These are phyloP conservation scores for Russula foetens DNA, from an alignment of 768 basidiomycete species.

Conservation along the genomic window DNA sequence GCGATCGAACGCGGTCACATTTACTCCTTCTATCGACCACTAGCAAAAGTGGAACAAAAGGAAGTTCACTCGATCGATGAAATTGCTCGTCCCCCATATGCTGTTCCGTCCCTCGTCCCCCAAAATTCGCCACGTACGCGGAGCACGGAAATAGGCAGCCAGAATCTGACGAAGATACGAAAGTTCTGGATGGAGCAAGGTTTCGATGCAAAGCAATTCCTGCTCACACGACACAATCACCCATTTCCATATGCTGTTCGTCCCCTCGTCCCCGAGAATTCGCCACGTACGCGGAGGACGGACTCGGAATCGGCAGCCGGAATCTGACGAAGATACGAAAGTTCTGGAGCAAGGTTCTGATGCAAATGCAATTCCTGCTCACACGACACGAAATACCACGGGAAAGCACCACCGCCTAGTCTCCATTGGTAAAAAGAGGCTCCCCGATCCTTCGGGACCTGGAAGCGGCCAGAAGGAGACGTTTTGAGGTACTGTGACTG, in stretches of 20 bases:
- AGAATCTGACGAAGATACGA: no score
- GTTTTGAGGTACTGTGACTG: conserved; percentile 46
- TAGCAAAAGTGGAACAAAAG: conserved; percentile 43
- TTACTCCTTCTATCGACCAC: conserved; percentile 61
- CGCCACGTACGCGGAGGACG: conserved; percentile 18
- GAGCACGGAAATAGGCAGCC: no score
- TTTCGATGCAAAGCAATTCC: no score
- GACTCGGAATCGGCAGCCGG: conserved; percentile 26
- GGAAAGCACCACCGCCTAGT: conserved; percentile 44
- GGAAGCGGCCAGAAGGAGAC: conserved; percentile 35
- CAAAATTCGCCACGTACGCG: no score
- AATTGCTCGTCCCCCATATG: no score
- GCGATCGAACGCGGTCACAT: conserved; percentile 52
- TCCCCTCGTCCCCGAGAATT: conserved; percentile 47
- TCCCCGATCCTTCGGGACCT: conserved; percentile 40
- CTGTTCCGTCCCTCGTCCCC: no score
- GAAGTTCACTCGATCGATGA: conserved; percentile 50
- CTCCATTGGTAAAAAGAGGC: conserved; percentile 48
- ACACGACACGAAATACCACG: conserved; percentile 27
- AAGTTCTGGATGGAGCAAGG: no score
- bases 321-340: conserved; percentile 31
- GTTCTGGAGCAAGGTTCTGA: conserved; percentile 39
- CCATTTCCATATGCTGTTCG: conserved; percentile 52
- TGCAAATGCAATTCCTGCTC: conserved; percentile 43
- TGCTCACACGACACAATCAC: no score